Conservation (phyloP, 345 rosid genomes). For the Brassica napus region DNA sequence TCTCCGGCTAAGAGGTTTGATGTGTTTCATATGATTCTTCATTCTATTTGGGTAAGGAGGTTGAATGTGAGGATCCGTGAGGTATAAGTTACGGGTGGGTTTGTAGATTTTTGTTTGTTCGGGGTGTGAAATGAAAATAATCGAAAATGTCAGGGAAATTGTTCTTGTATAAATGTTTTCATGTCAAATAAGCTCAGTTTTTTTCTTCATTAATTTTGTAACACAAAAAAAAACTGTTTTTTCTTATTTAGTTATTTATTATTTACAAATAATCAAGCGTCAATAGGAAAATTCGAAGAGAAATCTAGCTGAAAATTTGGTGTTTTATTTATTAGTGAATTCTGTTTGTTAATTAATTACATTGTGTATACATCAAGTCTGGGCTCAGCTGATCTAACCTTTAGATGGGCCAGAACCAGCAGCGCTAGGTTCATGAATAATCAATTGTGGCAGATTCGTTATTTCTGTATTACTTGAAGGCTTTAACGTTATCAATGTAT, state of each 20-base stretch:
- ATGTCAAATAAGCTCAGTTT: not conserved
- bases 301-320: not conserved
- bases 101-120: conserved; percentile 12
- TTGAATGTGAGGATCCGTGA: conserved; percentile 62
- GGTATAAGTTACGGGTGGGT: conserved; percentile 9
- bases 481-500: not conserved
- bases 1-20: conserved; percentile 81
- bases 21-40: conserved; percentile 92
- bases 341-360: not conserved
- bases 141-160: not conserved
- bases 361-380: not conserved
- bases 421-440: not conserved
- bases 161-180: not conserved
- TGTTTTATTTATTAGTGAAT: not conserved
- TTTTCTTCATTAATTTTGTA: conserved; percentile 5
- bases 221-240: not conserved
- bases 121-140: not conserved
- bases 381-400: not conserved
- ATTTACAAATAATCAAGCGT: not conserved
- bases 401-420: not conserved
- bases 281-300: not conserved
- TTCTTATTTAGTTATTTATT: not conserved
- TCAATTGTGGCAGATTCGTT: not conserved
- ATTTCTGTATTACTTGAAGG: not conserved
- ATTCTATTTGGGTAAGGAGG: conserved; percentile 86